Evolutionary conservation across 805 yeast genomes (phyloP).

Genomic region (Yarrowia sp.): DNA sequence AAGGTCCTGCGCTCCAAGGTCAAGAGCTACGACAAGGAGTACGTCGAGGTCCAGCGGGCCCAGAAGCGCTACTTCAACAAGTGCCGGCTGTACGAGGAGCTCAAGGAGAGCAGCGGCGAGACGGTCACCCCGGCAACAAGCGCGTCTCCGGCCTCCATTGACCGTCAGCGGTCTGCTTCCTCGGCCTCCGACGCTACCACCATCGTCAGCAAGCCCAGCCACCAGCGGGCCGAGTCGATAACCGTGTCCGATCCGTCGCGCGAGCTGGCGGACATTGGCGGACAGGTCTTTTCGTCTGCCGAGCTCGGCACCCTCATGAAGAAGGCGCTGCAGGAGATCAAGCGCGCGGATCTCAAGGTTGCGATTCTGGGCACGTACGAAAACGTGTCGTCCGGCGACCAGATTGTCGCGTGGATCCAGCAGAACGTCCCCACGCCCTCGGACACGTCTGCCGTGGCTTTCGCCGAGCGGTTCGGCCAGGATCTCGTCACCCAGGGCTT

Average conservation of each 20-base stretch:
- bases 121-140: background rate
- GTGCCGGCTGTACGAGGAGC: slow-evolving; percentile 69
- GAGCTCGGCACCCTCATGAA: slow-evolving; percentile 45
- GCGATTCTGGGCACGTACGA: slow-evolving; percentile 69
- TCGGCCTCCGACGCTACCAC: slow-evolving; percentile 21
- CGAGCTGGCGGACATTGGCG: slow-evolving; percentile 34
- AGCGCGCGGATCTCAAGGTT: slow-evolving; percentile 54
- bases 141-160: background rate
- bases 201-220: background rate
- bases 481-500: slow-evolving; percentile 61
- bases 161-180: slow-evolving; percentile 9
- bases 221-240: background rate
- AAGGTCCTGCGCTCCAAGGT: slow-evolving; percentile 51
- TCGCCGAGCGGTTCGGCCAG: slow-evolving; percentile 73
- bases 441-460: slow-evolving; percentile 44
- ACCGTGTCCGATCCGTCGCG: slow-evolving; percentile 20
- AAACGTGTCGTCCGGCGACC: slow-evolving; percentile 59
- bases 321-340: slow-evolving; percentile 49
- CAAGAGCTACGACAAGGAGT: slow-evolving; percentile 50
- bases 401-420: slow-evolving; percentile 59
- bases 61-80: slow-evolving; percentile 74
- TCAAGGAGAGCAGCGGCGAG: background rate
- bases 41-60: slow-evolving; percentile 50
- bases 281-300: slow-evolving; percentile 40
- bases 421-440: slow-evolving; percentile 43